Conservation (phyloP, 306 rosid species). For the Cicer chorassanicum region DNA sequence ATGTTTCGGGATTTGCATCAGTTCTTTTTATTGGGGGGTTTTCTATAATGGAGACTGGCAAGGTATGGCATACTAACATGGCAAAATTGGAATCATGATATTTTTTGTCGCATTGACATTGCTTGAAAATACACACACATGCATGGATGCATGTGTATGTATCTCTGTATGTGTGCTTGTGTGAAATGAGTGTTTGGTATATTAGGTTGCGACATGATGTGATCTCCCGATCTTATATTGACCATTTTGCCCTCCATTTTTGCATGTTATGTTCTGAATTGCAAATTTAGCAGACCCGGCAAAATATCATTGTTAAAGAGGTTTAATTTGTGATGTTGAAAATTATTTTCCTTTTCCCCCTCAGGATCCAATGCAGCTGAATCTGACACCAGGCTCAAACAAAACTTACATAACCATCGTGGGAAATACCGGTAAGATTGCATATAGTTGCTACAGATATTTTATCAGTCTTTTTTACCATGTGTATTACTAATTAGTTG, state of each 20-base stretch:
- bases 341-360: conserved; percentile 27
- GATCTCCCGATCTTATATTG: conserved; percentile 26
- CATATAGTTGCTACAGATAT: conserved; percentile 29
- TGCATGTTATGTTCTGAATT: conserved; percentile 33
- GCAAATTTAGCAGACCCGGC: conserved; percentile 27
- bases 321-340: conserved; percentile 30
- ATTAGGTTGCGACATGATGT: conserved; percentile 31
- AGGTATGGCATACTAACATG: conserved; percentile 56
- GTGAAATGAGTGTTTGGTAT: conserved; percentile 30
- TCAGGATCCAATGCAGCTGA: conserved; percentile 67
- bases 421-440: conserved; percentile 82
- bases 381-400: conserved; percentile 69
- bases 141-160: not conserved
- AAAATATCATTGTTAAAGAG: conserved; percentile 18
- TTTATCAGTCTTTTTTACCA: conserved; percentile 20
- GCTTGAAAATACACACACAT: conserved; percentile 2
- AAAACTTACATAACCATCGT: conserved; percentile 74
- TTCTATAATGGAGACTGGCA: conserved; percentile 69
- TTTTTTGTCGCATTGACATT: conserved; percentile 6
- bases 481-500: conserved; percentile 13
- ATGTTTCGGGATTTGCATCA: conserved; percentile 75
- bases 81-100: conserved; percentile 28
- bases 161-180: not conserved
- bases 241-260: conserved; percentile 35
- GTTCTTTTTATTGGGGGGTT: conserved; percentile 91